Conservation (phyloP, 345 rosid genomes). For the Rhodomyrtus tomentosa region DNA sequence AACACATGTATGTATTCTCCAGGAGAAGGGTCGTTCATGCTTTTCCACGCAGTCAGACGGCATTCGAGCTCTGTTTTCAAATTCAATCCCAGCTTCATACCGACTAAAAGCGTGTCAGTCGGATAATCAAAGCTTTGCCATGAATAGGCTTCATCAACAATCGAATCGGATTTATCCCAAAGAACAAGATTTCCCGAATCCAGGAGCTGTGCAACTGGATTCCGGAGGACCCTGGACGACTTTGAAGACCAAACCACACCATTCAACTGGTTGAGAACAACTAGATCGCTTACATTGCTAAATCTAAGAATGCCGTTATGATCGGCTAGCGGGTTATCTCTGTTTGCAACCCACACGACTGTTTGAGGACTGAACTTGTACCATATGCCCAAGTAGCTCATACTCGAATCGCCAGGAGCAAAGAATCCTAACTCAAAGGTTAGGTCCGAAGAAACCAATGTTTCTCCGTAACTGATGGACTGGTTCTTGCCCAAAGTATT, state of each 20-base stretch:
- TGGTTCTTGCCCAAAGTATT: too few species aligned
- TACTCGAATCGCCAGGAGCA: neutral
- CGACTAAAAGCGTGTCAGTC: constrained; percentile 17
- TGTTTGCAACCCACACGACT: constrained; percentile 35
- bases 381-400: constrained; percentile 27
- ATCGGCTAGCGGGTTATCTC: constrained; percentile 11
- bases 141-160: neutral
- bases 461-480: neutral
- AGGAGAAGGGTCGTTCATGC: constrained; percentile 7
- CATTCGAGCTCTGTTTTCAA: neutral
- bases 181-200: constrained; percentile 26
- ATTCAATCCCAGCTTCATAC: constrained; percentile 13
- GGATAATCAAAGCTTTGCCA: constrained; percentile 31
- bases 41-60: constrained; percentile 13
- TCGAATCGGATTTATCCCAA: neutral
- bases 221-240: neutral
- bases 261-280: neutral
- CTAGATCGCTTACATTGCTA: neutral
- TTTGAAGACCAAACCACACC: constrained; percentile 12
- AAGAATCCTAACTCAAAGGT: constrained; percentile 9
- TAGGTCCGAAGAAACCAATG: neutral
- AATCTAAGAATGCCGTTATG: constrained; percentile 7
- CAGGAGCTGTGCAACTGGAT: constrained; percentile 12
- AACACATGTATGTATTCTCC: constrained; percentile 4
- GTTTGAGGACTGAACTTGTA: neutral